A percentile compares a stretch with the other conserved stretches of the same genome.
These are phyloP conservation scores for Flaveria robusta DNA, from an alignment of 129 eudicot genomes.

Conservation along the genomic window DNA sequence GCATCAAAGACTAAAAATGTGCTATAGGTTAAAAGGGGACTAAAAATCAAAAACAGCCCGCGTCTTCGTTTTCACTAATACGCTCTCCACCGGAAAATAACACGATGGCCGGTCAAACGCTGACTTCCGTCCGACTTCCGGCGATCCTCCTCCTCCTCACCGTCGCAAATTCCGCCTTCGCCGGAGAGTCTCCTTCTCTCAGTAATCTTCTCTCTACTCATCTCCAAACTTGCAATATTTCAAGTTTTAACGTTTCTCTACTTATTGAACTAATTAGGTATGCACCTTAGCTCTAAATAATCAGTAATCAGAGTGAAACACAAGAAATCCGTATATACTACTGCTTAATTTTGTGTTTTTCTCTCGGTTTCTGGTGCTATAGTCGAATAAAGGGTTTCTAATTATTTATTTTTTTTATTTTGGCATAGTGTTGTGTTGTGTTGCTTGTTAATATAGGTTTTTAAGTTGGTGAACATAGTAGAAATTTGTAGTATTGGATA, in stretches of 20 bases:
- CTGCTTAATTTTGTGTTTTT: neutral
- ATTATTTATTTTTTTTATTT: neutral
- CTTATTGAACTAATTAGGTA: neutral
- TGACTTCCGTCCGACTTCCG: conserved; percentile 25
- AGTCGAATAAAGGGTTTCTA: conserved; percentile 10
- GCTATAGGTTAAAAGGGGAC: conserved; percentile 2
- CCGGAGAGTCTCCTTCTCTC: conserved; percentile 32
- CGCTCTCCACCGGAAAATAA: conserved; percentile 3
- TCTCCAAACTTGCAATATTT: conserved; percentile 4
- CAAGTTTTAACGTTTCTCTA: neutral
- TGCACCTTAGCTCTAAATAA: neutral
- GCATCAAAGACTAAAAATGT: neutral
- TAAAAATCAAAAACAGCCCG: conserved; percentile 16
- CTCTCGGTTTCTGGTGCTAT: neutral
- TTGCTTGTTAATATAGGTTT: neutral
- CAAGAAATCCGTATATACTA: neutral
- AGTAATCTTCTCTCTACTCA: conserved; percentile 24
- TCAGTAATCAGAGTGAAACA: neutral
- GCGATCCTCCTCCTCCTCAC: conserved; percentile 23
- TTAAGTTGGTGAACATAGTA: neutral
- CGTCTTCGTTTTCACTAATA: conserved; percentile 17
- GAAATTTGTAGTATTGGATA: neutral
- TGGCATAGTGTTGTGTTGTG: neutral
- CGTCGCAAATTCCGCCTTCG: conserved; percentile 4
- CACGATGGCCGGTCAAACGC: conserved; percentile 12